Evolutionary conservation across 75 land plant genomes (phyloP).

Genomic region (Adiantum capillusveneris): DNA sequence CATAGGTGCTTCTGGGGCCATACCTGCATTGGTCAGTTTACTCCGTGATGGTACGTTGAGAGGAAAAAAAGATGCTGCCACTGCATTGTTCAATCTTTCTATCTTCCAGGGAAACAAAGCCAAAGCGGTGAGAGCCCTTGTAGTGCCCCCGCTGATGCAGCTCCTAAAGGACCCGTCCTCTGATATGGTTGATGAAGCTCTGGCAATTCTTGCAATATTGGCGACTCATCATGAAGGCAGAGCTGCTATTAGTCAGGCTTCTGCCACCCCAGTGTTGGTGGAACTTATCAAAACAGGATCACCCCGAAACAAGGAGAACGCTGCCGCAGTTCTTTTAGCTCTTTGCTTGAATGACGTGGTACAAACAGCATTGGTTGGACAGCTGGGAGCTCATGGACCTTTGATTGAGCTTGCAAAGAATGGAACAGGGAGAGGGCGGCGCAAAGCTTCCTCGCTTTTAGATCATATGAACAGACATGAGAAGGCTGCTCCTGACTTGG

Average conservation of each 20-base stretch:
- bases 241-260: conserved; percentile 20
- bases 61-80: conserved; percentile 97
- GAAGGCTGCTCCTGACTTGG: neutral
- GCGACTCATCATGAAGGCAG: conserved; percentile 26
- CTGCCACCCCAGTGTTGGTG: conserved; percentile 21
- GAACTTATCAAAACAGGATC: conserved; percentile 19
- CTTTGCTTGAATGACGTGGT: conserved; percentile 9
- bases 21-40: conserved; percentile 64
- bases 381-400: conserved; percentile 28
- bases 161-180: conserved; percentile 55
- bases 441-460: conserved; percentile 61
- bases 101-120: conserved; percentile 85
- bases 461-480: conserved; percentile 49
- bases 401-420: conserved; percentile 57
- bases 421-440: conserved; percentile 78
- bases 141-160: conserved; percentile 60
- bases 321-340: conserved; percentile 35
- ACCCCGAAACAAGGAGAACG: conserved; percentile 34
- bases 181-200: conserved; percentile 77
- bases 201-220: conserved; percentile 49
- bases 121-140: conserved; percentile 73
- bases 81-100: conserved; percentile 83
- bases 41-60: conserved; percentile 66
- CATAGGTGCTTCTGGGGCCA: conserved; percentile 76
- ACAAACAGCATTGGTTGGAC: conserved; percentile 4